These are phyloP conservation scores for Cucumis melo DNA, from an alignment of 306 rosid genomes.

Conservation along the genomic window DNA sequence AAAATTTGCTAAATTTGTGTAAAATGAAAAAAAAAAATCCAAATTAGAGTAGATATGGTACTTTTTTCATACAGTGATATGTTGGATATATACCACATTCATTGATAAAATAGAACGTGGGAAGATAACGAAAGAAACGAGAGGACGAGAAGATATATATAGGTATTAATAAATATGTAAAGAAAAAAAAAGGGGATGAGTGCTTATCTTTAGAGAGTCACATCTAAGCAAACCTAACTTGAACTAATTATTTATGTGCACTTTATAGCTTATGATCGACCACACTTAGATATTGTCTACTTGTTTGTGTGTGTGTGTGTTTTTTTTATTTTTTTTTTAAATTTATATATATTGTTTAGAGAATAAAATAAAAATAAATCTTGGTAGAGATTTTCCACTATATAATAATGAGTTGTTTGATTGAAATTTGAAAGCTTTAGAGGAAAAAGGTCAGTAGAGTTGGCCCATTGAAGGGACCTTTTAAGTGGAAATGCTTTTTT, in stretches of 20 bases:
- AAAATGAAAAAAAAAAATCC: background rate
- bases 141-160: background rate
- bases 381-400: conserved; percentile 10
- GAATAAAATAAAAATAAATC: background rate
- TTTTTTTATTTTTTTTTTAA: background rate
- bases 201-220: conserved; percentile 18
- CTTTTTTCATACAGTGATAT: background rate
- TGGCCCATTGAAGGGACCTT: conserved; percentile 1
- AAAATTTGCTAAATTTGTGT: background rate
- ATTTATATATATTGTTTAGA: background rate
- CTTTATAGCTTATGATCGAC: conserved; percentile 19
- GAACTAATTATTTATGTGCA: conserved; percentile 28
- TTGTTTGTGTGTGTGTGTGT: conserved; percentile 4
- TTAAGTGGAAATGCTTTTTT: background rate
- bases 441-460: background rate
- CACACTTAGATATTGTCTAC: conserved; percentile 7
- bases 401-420: conserved; percentile 2
- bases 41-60: background rate
- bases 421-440: background rate
- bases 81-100: background rate
- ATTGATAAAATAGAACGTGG: background rate
- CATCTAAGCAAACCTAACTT: conserved; percentile 30
- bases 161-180: background rate
- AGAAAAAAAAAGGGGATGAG: background rate
- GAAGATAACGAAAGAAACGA: background rate